Evolutionary conservation across 1,284 basidiomycete genomes (phyloP), one percentile per base, ranked within the genome.

Genomic region (Fomitopsis schrenkii): DNA sequence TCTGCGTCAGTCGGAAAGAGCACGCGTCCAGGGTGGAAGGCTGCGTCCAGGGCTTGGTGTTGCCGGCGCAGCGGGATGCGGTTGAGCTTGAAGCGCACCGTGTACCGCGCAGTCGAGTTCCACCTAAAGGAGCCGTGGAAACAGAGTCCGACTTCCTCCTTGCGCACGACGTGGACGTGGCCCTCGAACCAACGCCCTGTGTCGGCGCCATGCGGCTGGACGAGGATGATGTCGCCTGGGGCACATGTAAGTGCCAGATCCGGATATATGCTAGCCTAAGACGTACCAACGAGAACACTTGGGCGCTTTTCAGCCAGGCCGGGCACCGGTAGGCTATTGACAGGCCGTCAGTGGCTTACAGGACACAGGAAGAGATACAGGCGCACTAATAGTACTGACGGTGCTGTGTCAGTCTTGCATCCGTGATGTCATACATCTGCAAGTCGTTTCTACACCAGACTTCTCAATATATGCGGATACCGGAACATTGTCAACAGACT

Each of bases 301-400:
- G 84, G 84, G 2, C 84, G 77, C 62, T 86, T 87, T 69, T 88
- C 86, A 1, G 86, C 84, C 2, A 88, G 71, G 1, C 85, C 86
- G 10, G 83, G 84, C 4, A 88, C 85, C 2, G 70, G 59, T 14
- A 88, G 74, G 64, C 85, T 87, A 50, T 38, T 14, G 17, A 10
- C 9, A 2, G n/a, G 35, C 19, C n/a, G n/a, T 22, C 33, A 36
- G 36, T 8, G 15, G n/a, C 4, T 54, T 35, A 22, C 2, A 55
- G 41, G 10, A 46, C 12, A 56, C 26, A 58, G n/a, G 30, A 41
- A 45, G 44, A 30, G 4, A 17, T 2, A 22, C 10, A 45, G 28
- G 36, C 36, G 63, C 60, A 85, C 84, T 77, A 80, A 66, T 81
- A 81, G 61, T 75, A 80, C 3, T 59, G 60, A 3, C 62, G 60